Base-by-base conservation (phyloP, 2,329 filamentous ascomycete species). In the Bipolaris cookei region DNA sequence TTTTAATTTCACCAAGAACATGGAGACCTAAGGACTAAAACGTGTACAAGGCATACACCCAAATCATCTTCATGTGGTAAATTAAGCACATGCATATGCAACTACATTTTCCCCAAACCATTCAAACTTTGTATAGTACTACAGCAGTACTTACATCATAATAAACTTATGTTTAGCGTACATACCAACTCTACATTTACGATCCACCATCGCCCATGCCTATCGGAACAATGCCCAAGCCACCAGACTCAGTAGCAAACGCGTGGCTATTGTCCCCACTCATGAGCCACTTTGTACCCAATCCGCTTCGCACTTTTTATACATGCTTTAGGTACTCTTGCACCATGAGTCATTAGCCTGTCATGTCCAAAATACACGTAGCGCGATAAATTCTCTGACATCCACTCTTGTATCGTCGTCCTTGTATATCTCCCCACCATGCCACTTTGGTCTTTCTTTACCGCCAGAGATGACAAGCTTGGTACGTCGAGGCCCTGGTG, bases 161-260 rank as follows among this genome's bases (percentile, higher is more conserved):
- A 42, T 42, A 13, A 13, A 16, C 21, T 21, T 10, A 18, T 3
- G 23, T 42, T 42, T 42, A 21, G 14, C 39, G n/a, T 14, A 18
- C 14, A 54, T 51, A 51, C 54, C 46, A 18, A 30, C 21, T 49
- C 54, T 57, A 54, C 50, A 23, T 52, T 57, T 49, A 41, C 32
- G 39, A 23, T 38, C 20, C 34, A 28, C 25, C 48, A 21, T 46
- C 21, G 48, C 21, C 37, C 50, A 42, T 44, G 25, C 50, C 38
- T 54, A 43, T 37, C 53, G 34, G 41, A 56, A 48, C 48, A 25
- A 21, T 18, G 47, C 43, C 42, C 48, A 30, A 16, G 10, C 43
- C 38, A 21, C 41, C 23, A 44, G 38, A 37, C 38, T 39, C 16
- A 23, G 32, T 41, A 38, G 18, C 44, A 44, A 45, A 21, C n/a